Percentiles rank a stretch among this genome's conserved stretches.
Conservation (phyloP, 2,329 filamentous ascomycete genomes). For the Aspergillus brunneoviolaceus region DNA sequence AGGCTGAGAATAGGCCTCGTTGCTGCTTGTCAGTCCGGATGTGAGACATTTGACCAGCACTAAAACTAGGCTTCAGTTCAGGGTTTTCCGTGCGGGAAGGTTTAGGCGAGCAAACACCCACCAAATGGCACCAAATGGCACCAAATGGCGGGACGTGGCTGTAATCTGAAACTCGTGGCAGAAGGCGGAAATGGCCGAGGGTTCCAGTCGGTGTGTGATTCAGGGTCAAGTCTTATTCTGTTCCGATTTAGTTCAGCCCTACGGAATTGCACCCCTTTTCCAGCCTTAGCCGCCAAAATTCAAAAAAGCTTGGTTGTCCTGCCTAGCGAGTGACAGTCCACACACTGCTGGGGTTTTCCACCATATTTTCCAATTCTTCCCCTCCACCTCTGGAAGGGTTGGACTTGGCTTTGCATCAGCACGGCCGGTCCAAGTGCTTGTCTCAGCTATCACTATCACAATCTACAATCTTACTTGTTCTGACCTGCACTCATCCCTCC, state of each 20-base stretch:
- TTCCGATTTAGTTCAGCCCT: neutral
- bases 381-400: neutral
- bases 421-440: neutral
- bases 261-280: neutral
- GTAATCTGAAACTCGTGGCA: neutral
- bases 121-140: neutral
- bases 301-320: neutral
- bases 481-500: too few relatives aligned
- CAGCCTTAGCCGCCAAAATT: neutral
- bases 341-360: too few relatives aligned
- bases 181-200: neutral
- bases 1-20: neutral
- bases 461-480: too few relatives aligned
- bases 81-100: neutral
- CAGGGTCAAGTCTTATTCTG: neutral
- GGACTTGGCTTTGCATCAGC: neutral
- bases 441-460: neutral
- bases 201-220: neutral
- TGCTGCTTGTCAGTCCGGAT: neutral
- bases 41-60: neutral
- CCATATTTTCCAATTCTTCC: neutral
- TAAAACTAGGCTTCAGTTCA: neutral
- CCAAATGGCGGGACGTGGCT: neutral
- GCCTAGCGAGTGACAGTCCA: neutral
- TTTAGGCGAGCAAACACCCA: neutral